Percentiles rank a stretch among this genome's conserved stretches.
These are phyloP conservation scores for Elaeagnus macrophylla DNA, from an alignment of 306 rosid genomes.

Conservation along the genomic window DNA sequence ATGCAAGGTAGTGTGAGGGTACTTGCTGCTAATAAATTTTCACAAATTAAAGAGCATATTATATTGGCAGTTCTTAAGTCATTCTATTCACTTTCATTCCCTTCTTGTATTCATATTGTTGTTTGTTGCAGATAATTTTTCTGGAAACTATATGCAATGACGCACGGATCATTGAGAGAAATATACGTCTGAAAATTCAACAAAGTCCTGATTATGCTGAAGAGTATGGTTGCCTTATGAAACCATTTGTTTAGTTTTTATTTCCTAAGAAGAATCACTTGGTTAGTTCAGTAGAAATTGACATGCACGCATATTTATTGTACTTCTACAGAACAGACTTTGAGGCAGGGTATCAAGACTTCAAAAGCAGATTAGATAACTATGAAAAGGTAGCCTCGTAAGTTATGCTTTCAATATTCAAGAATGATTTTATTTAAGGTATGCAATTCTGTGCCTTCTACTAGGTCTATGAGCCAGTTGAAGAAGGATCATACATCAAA, in stretches of 20 bases:
- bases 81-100: conserved; percentile 14
- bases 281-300: conserved; percentile 15
- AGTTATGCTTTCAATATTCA: no score
- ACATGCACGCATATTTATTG: conserved; percentile 15
- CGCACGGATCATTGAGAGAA: conserved; percentile 79
- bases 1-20: conserved; percentile 67
- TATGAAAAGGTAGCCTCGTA: conserved; percentile 62
- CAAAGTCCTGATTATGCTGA: conserved; percentile 99
- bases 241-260: conserved; percentile 18
- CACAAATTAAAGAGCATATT: conserved; percentile 8
- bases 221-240: conserved; percentile 55
- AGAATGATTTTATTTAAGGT: neutral
- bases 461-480: conserved; percentile 88
- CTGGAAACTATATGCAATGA: conserved; percentile 96
- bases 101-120: neutral
- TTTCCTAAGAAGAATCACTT: conserved; percentile 5
- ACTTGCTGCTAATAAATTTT: conserved; percentile 9
- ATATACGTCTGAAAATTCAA: conserved; percentile 92
- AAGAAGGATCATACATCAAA: conserved; percentile 97
- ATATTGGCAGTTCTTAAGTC: conserved; percentile 13
- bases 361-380: conserved; percentile 68
- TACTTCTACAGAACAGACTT: conserved; percentile 73
- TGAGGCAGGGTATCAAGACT: conserved; percentile 86
- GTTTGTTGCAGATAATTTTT: conserved; percentile 71
- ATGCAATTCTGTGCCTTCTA: conserved; percentile 18